Evolutionary conservation across 345 rosid genomes (phyloP).

Genomic region (Cardiospermum halicacabum): DNA sequence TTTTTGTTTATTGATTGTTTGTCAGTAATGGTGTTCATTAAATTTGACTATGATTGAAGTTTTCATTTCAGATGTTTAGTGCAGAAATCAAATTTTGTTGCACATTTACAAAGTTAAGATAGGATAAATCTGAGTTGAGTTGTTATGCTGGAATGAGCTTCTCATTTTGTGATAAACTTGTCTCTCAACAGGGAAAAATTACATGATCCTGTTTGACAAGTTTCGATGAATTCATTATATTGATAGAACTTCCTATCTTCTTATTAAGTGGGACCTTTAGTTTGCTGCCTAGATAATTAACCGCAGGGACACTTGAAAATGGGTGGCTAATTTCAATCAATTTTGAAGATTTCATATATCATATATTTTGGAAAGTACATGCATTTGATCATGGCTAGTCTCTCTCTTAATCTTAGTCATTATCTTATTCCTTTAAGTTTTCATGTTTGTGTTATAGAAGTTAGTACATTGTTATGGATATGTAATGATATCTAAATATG

Average conservation of each 20-base stretch:
- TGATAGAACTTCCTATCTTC: too few species aligned
- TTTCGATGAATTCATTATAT: too few species aligned
- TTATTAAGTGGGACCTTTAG: constrained; percentile 14
- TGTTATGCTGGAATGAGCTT: background rate
- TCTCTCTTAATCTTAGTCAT: background rate
- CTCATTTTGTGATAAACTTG: too few species aligned
- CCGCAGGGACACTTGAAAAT: too few species aligned
- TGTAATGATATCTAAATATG: background rate
- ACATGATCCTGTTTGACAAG: constrained; percentile 7
- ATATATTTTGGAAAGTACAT: background rate
- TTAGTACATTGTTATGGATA: background rate
- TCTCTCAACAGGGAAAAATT: background rate
- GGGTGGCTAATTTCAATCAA: too few species aligned
- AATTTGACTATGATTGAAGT: background rate
- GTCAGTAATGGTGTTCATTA: background rate
- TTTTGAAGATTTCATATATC: too few species aligned
- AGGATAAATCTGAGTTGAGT: background rate
- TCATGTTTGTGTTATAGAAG: background rate
- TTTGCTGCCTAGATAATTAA: constrained; percentile 8
- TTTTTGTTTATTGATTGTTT: background rate
- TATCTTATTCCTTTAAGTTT: background rate
- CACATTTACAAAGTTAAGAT: background rate
- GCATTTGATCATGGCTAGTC: too few species aligned
- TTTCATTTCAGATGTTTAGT: background rate
- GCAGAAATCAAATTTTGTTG: background rate